A percentile compares a stretch with the other conserved stretches of the same genome.
phyloP scores from a whole-genome alignment of 2,329 filamentous ascomycete genomes.

The Chalaropsis ovoidea region DNA sequence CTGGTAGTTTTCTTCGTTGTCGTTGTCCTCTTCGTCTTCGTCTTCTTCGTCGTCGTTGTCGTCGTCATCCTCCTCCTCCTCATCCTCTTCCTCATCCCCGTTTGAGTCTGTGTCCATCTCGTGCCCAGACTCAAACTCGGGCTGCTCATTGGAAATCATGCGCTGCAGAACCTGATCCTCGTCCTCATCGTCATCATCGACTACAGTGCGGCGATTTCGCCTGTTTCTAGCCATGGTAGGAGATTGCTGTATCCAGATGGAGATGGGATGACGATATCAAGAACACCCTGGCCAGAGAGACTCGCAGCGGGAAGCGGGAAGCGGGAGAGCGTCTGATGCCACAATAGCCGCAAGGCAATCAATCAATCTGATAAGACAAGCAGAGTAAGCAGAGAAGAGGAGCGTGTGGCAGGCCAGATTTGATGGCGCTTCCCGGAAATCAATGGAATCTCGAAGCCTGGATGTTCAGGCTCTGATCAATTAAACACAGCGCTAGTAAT shows the following conservation, averaged over 20 bases:
- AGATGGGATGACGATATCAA: neutral
- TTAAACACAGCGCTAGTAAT: neutral
- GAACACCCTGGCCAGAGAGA: neutral
- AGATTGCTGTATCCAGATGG: neutral
- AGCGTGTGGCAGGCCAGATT: too few relatives aligned
- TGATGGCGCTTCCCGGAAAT: too few relatives aligned
- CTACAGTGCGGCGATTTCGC: neutral
- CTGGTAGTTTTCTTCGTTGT: neutral
- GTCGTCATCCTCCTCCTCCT: neutral
- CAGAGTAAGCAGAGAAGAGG: too few relatives aligned
- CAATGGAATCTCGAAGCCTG: too few relatives aligned
- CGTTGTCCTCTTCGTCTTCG: neutral
- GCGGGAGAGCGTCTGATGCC: too few relatives aligned
- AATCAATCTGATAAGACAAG: too few relatives aligned
- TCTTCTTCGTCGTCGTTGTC: neutral
- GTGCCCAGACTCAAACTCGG: neutral
- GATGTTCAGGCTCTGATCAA: too few relatives aligned
- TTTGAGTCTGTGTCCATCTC: neutral
- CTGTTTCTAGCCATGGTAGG: neutral
- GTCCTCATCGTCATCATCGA: neutral
- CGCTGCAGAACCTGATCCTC: neutral
- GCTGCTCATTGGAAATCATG: constrained; percentile 10
- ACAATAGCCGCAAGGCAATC: too few relatives aligned
- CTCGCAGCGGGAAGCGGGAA: neutral
- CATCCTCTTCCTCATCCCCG: neutral